These are phyloP conservation scores for Volvariella volvacea DNA, from an alignment of 1,284 basidiomycete species.

Conservation along the genomic window DNA sequence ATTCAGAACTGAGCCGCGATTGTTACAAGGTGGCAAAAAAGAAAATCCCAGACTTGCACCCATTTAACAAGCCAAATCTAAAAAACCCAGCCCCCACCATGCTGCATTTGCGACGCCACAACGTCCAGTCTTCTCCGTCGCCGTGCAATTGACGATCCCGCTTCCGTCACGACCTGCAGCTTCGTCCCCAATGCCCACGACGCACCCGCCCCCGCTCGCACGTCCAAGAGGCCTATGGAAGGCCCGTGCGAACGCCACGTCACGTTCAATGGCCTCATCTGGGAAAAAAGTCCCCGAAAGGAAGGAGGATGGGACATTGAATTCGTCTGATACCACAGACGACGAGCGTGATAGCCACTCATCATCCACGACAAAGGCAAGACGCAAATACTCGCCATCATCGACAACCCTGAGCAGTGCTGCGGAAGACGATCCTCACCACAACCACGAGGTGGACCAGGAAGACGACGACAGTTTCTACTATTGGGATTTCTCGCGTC, in stretches of 20 bases:
- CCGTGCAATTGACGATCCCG: constrained; percentile 1
- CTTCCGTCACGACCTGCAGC: constrained; percentile 1
- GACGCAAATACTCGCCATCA: background rate
- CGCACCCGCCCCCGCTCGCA: constrained; percentile 5
- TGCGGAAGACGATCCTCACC: background rate
- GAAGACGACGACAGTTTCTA: constrained; percentile 27
- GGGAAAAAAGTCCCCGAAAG: constrained; percentile 16
- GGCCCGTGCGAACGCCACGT: constrained; percentile 31
- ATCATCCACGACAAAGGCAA: background rate
- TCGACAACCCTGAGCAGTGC: background rate
- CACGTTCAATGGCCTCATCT: constrained; percentile 6
- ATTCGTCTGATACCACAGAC: constrained; percentile 16
- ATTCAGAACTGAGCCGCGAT: constrained; percentile 2
- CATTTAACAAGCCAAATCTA: background rate
- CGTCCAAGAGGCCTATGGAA: constrained; percentile 46
- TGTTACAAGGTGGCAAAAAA: background rate
- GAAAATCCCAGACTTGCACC: too few relatives aligned
- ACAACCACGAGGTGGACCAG: constrained; percentile 1
- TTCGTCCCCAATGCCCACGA: constrained; percentile 8
- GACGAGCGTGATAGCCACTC: constrained; percentile 12
- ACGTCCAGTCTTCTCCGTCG: constrained; percentile 14
- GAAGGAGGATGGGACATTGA: constrained; percentile 9
- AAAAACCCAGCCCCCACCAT: constrained; percentile 1
- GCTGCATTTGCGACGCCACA: constrained; percentile 7
- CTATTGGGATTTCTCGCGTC: constrained; percentile 26